Evolutionary conservation across 2,329 filamentous ascomycete species (phyloP).

Genomic region (Plenodomus tracheiphilus): DNA sequence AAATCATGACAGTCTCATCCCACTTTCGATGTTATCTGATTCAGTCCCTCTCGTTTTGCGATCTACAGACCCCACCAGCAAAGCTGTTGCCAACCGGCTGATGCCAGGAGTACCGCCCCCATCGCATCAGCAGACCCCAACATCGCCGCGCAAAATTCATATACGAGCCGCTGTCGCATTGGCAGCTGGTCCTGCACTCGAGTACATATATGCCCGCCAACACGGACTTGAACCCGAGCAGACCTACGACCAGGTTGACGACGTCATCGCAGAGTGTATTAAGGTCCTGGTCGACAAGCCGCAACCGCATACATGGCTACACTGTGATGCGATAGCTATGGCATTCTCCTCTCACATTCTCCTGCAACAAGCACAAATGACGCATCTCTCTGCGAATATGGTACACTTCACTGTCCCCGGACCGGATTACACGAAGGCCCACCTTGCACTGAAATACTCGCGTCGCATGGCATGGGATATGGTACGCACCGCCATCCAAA

Average conservation of each 20-base stretch:
- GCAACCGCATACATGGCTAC: constrained; percentile 12
- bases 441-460: constrained; percentile 13
- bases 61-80: constrained; percentile 5
- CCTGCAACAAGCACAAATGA: constrained; percentile 7
- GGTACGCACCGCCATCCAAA: constrained; percentile 9
- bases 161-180: constrained; percentile 12
- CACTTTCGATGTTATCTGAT: not conserved
- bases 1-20: not conserved
- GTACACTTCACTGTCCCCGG: not conserved
- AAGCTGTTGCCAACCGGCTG: not conserved
- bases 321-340: constrained; percentile 17
- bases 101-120: not conserved
- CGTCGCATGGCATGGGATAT: constrained; percentile 21
- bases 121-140: constrained; percentile 1
- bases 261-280: constrained; percentile 4
- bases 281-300: constrained; percentile 14
- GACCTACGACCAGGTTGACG: constrained; percentile 9
- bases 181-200: constrained; percentile 8
- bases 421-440: constrained; percentile 4
- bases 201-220: constrained; percentile 6
- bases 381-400: not conserved
- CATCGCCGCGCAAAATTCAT: constrained; percentile 13
- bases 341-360: constrained; percentile 17
- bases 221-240: not conserved
- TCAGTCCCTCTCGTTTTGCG: constrained; percentile 2